Percentiles rank a stretch among this genome's conserved stretches.
Evolutionary conservation across 1,139 yeast genomes (phyloP).

Genomic region (Lodderomyces parapsilosis): DNA sequence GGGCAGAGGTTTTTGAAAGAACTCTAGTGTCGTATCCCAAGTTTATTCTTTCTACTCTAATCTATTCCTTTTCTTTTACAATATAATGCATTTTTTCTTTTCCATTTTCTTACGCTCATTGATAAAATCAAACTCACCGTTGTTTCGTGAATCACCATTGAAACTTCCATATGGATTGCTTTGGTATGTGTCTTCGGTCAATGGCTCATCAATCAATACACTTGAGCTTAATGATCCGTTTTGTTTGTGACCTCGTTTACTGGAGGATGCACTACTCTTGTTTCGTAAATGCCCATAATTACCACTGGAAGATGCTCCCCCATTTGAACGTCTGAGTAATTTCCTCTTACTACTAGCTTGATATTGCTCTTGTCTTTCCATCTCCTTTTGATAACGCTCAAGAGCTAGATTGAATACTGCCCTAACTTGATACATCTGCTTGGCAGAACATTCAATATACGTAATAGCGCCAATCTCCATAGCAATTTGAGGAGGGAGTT

Average conservation of each 20-base stretch:
- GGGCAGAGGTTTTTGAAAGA: too few relatives aligned
- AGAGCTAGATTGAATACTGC: conserved; percentile 63
- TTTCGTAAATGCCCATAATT: conserved; percentile 23
- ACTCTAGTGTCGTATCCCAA: not conserved
- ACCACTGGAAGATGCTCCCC: conserved; percentile 12
- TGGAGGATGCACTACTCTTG: conserved; percentile 20
- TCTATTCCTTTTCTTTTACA: conserved; percentile 18
- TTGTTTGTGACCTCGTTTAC: conserved; percentile 35
- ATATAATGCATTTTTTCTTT: conserved; percentile 33
- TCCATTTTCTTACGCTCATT: conserved; percentile 25
- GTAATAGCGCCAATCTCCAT: conserved; percentile 68
- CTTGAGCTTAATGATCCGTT: conserved; percentile 38
- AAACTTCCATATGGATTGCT: conserved; percentile 34
- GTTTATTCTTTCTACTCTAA: not conserved
- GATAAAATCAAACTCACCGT: conserved; percentile 46
- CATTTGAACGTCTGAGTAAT: conserved; percentile 28
- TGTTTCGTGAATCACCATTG: conserved; percentile 27
- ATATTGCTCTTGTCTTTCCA: conserved; percentile 37
- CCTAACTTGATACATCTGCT: conserved; percentile 61
- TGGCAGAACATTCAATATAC: conserved; percentile 82
- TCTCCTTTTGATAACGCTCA: conserved; percentile 34
- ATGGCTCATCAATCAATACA: conserved; percentile 39
- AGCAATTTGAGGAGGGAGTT: conserved; percentile 57
- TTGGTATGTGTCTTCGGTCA: conserved; percentile 33
- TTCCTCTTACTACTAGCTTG: conserved; percentile 33